Evolutionary conservation across 1,284 basidiomycete species (phyloP), one percentile per base, ranked within the genome.

Genomic region (Naganishia sp.): DNA sequence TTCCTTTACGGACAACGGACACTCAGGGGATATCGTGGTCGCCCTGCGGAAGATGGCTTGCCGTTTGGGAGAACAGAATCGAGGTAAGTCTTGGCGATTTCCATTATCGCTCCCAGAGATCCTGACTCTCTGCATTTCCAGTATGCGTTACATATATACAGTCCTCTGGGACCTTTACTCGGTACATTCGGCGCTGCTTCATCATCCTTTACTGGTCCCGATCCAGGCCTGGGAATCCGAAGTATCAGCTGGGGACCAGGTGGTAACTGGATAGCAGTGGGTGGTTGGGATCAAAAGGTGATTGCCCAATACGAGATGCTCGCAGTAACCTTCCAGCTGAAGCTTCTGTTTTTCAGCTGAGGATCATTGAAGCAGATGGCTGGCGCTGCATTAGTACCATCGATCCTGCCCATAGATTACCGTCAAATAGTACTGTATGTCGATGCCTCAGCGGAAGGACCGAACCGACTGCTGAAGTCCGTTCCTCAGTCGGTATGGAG

Each of bases 281-380:
- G 86, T 13, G 92, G 92, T 7, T 92, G 88, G 85, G 90, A 93
- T 76, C 89, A 92, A 71, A 90, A 88, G 80, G 90, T 88, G 66
- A 43, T 81, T 72, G 42, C 31, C 23, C 61, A 7, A 13, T 9
- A n/a, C 18, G 35, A 9, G 9, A 31, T 7, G 15, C 21, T 5
- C 43, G 10, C 7, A 18, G 15, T n/a, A 46, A 28, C 56, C 7
- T 11, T 7, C 35, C 28, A 11, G 21, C n/a, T 13, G 62, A 65
- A 53, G 41, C 64, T 69, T 52, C 69, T 57, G 45, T 60, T 55
- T 66, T 15, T 3, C 70, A 91, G 90, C 82, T 93, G 31, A 82
- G 92, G 70, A 84, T 94, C 60, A 79, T 94, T 25, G 89, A 91
- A 73, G 86, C 84, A 72, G 78, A 90, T 46, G 90, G 87, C 47